phyloP scores from a whole-genome alignment of 2,329 filamentous ascomycete species.

The Ophiostoma piceae region DNA sequence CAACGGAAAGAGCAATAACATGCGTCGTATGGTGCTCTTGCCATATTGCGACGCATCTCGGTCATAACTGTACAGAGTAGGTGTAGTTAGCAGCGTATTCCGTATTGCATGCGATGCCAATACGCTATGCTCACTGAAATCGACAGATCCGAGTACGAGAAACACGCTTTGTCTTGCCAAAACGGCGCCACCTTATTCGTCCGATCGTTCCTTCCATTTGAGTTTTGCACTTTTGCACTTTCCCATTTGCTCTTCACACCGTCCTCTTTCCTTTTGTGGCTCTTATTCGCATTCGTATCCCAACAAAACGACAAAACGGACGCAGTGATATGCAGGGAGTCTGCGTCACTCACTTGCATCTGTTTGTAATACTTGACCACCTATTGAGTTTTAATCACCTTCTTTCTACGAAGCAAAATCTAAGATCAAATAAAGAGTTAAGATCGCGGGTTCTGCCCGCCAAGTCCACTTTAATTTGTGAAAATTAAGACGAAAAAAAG shows the following conservation, averaged over 20 bases:
- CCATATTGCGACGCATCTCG: not conserved
- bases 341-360: not conserved
- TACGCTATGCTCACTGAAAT: not conserved
- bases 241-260: not conserved
- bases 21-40: not conserved
- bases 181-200: constrained; percentile 11
- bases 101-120: too few species aligned
- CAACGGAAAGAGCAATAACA: not conserved
- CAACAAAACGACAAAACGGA: constrained; percentile 11
- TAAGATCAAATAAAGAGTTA: not conserved
- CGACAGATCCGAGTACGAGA: constrained; percentile 20
- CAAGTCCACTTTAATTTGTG: not conserved
- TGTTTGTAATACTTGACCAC: too few species aligned
- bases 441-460: not conserved
- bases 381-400: too few species aligned
- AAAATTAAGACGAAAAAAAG: not conserved
- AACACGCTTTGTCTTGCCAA: constrained; percentile 9
- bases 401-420: not conserved
- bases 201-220: constrained; percentile 1
- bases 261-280: not conserved
- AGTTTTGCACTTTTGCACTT: not conserved
- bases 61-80: too few species aligned
- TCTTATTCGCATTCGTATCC: constrained; percentile 24
- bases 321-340: not conserved
- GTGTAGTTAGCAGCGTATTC: too few species aligned